A percentile compares a stretch with the other conserved stretches of the same genome.
Evolutionary conservation across 768 basidiomycete genomes (phyloP).

Genomic region (Phylloporus arenicola): DNA sequence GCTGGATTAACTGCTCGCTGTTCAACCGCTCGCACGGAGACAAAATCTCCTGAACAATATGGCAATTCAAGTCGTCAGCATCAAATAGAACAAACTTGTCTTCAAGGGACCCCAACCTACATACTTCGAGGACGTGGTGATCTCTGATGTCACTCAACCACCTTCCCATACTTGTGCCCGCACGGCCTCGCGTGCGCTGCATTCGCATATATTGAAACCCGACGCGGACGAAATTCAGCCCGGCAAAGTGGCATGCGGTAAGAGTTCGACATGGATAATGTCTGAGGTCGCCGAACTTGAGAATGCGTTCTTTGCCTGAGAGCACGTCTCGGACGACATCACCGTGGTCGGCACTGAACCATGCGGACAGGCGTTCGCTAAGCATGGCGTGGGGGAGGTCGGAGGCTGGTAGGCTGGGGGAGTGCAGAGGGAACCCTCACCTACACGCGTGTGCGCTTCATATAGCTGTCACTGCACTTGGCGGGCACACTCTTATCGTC

Average conservation of each 20-base stretch:
- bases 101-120: neutral
- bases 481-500: neutral
- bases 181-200: slow-evolving; percentile 3
- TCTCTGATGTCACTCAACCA: slow-evolving; percentile 14
- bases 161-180: neutral
- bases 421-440: neutral
- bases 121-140: slow-evolving; percentile 17
- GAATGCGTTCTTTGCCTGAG: slow-evolving; percentile 35
- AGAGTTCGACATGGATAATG: slow-evolving; percentile 37
- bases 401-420: neutral
- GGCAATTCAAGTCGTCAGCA: slow-evolving; percentile 1
- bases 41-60: slow-evolving; percentile 40
- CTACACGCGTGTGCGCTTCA: slow-evolving; percentile 5
- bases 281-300: slow-evolving; percentile 42
- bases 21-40: slow-evolving; percentile 50
- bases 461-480: slow-evolving; percentile 11
- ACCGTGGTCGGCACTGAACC: slow-evolving; percentile 9
- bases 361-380: slow-evolving; percentile 8
- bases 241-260: slow-evolving; percentile 58
- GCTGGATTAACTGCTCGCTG: slow-evolving; percentile 38
- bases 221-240: slow-evolving; percentile 54
- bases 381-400: slow-evolving; percentile 4
- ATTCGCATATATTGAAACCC: slow-evolving; percentile 30
- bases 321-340: slow-evolving; percentile 18
- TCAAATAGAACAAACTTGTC: slow-evolving; percentile 2